Conservation (phyloP, 1,284 basidiomycete genomes). For the Cerioporus squamosus region DNA sequence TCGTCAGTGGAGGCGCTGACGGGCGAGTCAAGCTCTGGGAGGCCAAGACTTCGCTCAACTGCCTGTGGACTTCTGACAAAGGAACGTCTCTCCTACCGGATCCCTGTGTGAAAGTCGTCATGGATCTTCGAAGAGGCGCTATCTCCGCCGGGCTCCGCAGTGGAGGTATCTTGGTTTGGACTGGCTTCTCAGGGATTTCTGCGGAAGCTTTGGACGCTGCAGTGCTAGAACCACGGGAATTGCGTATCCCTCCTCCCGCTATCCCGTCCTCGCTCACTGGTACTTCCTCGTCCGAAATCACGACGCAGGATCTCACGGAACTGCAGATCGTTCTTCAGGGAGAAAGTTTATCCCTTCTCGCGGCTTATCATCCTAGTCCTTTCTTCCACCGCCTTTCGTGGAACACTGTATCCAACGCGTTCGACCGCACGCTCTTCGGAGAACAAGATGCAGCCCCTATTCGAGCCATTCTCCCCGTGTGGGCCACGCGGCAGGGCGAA, state of each 20-base stretch:
- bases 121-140: constrained; percentile 46
- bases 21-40: constrained; percentile 78
- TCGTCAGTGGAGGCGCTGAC: constrained; percentile 63
- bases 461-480: constrained; percentile 51
- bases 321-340: constrained; percentile 30
- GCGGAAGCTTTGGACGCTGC: constrained; percentile 9
- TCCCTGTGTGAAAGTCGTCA: constrained; percentile 52
- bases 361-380: constrained; percentile 49
- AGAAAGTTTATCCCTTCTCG: constrained; percentile 39
- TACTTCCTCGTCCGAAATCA: constrained; percentile 11
- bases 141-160: constrained; percentile 55
- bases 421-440: constrained; percentile 53
- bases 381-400: constrained; percentile 52
- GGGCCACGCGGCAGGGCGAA: constrained; percentile 41
- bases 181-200: constrained; percentile 36
- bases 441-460: constrained; percentile 53
- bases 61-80: constrained; percentile 65
- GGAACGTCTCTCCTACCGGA: constrained; percentile 43
- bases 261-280: constrained; percentile 10
- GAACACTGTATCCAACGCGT: constrained; percentile 33
- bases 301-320: constrained; percentile 18
- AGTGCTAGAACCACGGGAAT: constrained; percentile 22
- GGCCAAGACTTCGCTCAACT: constrained; percentile 46
- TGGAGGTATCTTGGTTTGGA: constrained; percentile 62
- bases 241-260: constrained; percentile 34